Evolutionary conservation across 2,329 filamentous ascomycete species (phyloP), one percentile per base, ranked within the genome.

Genomic region (Tolypocladium pustulatum): DNA sequence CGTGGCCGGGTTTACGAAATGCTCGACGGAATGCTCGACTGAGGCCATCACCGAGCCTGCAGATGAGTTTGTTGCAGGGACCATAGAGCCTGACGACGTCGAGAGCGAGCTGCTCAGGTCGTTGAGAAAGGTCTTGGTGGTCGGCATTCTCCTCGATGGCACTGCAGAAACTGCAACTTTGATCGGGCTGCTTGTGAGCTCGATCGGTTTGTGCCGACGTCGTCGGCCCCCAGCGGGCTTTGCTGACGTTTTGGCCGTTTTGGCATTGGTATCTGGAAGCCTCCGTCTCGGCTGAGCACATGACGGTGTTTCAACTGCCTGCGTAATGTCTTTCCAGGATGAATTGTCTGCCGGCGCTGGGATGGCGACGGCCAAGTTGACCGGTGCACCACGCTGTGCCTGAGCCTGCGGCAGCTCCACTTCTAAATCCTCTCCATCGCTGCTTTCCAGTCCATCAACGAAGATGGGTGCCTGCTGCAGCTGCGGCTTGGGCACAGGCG

Each of bases 351-450:
- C 56, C 36, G 61, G 49, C 22, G 63, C 57, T 4, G 61, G 57
- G 36, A 60, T 63, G 17, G 65, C 60, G 46, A 66, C 61, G 46
- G 58, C 59, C n/a, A 65, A 62, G 41, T 70, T 70, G 12, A 72
- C 61, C 20, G 67, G 61, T 8, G 36, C 52, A 43, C 63, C 59
- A 13, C 46, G 32, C 12, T 55, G 57, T 41, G 61, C 58, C 17
- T 67, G 65, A 8, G 66, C 69, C 41, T 67, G 67, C 1, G 72
- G 72, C 5, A 73, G 61, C 40, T 68, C 67, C 54, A 69, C 67
- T 54, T 76, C 74, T n/a, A 74, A 59, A 10, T 74, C 72, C 17
- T 75, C 71, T 27, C 75, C 73, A 10, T 67, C 60, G 30, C 61
- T 62, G 62, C 61, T 66, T 4, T 51, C 55, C 2, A 41, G 32